Conservation (phyloP, 805 yeast species). For the Metschnikowia hibisci region DNA sequence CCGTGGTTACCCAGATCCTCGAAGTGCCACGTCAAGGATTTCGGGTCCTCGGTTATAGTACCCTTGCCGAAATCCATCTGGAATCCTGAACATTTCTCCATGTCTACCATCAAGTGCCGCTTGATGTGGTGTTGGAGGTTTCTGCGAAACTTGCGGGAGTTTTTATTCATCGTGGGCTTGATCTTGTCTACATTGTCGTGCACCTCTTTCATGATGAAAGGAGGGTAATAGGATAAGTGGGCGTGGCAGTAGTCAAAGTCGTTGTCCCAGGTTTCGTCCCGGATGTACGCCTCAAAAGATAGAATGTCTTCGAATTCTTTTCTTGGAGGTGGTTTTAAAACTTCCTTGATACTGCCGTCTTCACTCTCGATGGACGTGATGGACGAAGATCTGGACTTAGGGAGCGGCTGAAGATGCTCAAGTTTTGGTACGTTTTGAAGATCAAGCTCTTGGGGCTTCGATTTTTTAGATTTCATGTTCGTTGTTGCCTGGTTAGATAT, state of each 20-base stretch:
- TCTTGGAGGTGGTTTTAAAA: conserved; percentile 38
- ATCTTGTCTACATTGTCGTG: conserved; percentile 69
- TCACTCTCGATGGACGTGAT: conserved; percentile 36
- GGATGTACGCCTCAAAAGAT: conserved; percentile 58
- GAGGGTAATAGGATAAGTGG: conserved; percentile 65
- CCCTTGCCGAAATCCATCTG: conserved; percentile 47
- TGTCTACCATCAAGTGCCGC: conserved; percentile 65
- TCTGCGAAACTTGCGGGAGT: conserved; percentile 67
- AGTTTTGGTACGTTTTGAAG: conserved; percentile 37
- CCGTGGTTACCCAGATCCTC: conserved; percentile 58
- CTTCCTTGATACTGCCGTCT: conserved; percentile 23
- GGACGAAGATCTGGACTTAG: conserved; percentile 37
- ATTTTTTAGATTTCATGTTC: conserved; percentile 28
- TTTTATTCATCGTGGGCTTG: conserved; percentile 67
- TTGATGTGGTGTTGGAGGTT: conserved; percentile 72
- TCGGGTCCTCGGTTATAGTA: conserved; percentile 46
- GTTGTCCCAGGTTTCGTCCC: conserved; percentile 74
- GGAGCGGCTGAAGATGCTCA: conserved; percentile 36
- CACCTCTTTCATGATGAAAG: conserved; percentile 62
- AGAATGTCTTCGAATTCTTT: conserved; percentile 58
- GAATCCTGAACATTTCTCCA: conserved; percentile 58
- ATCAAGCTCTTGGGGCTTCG: conserved; percentile 24
- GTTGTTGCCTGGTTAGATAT: not conserved
- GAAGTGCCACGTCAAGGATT: conserved; percentile 60
- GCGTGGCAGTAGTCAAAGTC: conserved; percentile 69